A percentile compares a stretch with the other conserved stretches of the same genome.
Conservation (phyloP, 768 basidiomycete genomes). For the Chalciporus piperatus region DNA sequence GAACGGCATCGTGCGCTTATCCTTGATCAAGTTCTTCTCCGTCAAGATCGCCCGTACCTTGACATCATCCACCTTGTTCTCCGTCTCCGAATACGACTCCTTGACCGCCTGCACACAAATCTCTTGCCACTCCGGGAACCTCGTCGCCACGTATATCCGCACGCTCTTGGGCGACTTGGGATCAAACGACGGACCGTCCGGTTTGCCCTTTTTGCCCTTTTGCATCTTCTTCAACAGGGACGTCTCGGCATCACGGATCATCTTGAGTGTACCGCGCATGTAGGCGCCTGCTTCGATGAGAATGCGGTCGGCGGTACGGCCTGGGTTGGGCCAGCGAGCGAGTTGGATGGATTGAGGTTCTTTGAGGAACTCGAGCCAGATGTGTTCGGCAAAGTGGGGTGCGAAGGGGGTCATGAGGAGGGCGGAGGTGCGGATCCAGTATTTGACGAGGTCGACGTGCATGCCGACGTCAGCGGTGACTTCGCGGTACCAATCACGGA, state of each 20-base stretch:
- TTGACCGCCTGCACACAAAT: slow-evolving; percentile 71
- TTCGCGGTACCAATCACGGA: slow-evolving; percentile 95
- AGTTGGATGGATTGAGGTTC: slow-evolving; percentile 74
- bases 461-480: slow-evolving; percentile 87
- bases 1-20: slow-evolving; percentile 96
- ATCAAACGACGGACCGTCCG: slow-evolving; percentile 58
- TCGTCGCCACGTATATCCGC: slow-evolving; percentile 84
- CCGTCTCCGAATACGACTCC: slow-evolving; percentile 57
- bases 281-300: slow-evolving; percentile 75
- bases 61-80: slow-evolving; percentile 76
- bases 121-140: slow-evolving; percentile 95
- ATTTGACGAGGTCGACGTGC: slow-evolving; percentile 83
- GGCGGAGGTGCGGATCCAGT: slow-evolving; percentile 82
- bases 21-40: slow-evolving; percentile 82
- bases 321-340: slow-evolving; percentile 78
- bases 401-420: slow-evolving; percentile 84
- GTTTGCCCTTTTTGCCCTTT: slow-evolving; percentile 68
- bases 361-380: slow-evolving; percentile 75
- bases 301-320: slow-evolving; percentile 55
- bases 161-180: slow-evolving; percentile 83
- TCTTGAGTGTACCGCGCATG: slow-evolving; percentile 90
- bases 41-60: slow-evolving; percentile 68
- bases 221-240: slow-evolving; percentile 72
- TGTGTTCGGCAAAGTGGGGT: slow-evolving; percentile 91
- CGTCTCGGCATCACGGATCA: slow-evolving; percentile 85